Evolutionary conservation across 1,139 yeast species (phyloP), one percentile per base, ranked within the genome.

Genomic region (Kluyveromyces marxianus): DNA sequence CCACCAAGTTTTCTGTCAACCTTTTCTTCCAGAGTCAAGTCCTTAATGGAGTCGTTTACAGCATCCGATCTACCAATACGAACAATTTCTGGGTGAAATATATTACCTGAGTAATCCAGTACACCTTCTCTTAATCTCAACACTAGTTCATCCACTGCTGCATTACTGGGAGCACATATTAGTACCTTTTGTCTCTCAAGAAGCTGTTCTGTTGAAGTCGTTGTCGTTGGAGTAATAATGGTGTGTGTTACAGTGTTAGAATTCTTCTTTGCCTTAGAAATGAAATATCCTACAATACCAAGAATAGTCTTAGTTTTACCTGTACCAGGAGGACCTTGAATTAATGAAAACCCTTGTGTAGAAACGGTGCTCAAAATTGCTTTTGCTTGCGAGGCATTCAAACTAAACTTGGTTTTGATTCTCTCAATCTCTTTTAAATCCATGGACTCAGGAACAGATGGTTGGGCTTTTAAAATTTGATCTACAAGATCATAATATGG

Each of bases 251-350:
- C 57, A 10, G 49, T 55, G 37, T 55, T 29, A 28, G 69, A 66
- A 31, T 55, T 39, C 0, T 54, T 35, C n/a, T 58, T 63, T 8
- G 55, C 57, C 30, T 61, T 58, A 0, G 83, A 72, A 48, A 90
- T 66, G 48, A 82, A 77, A 47, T 87, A 80, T 0, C 97, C 97
- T 38, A 92, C 79, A 46, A 92, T 83, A 27, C 97, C 97, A 38
- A 94, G 66, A 68, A 94, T 92, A 0, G 99, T 94, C 61, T 92
- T 94, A 1, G 99, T 94, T 63, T 94, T 94, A 70, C 98, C 98
- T 0, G 98, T 92, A 67, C 97, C 97, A 0, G 97, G 97, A 1
- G 97, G 97, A 49, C 98, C 99, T 68, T 92, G 98, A 62, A 92
- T 89, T 44, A 92, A 71, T 0, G 95, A 83, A 61, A 94, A 88